Evolutionary conservation across 305 asterid species (phyloP).

Genomic region (Fraxinus sp.): DNA sequence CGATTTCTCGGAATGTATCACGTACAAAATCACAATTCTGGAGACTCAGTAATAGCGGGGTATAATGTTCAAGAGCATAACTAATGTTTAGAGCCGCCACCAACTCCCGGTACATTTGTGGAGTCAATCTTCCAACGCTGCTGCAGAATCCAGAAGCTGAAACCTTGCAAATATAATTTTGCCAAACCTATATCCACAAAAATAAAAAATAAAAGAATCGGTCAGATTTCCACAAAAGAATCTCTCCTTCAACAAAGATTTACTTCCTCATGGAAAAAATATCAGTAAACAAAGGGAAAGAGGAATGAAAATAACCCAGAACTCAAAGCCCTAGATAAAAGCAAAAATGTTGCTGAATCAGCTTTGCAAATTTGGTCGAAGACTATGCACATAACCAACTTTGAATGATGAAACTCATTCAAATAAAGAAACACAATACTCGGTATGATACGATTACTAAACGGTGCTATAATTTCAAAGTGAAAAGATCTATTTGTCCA

Average conservation of each 20-base stretch:
- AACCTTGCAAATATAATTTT: constrained; percentile 60
- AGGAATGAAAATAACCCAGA: background rate
- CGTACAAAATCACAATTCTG: constrained; percentile 92
- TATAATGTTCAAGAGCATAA: constrained; percentile 75
- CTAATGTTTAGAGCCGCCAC: constrained; percentile 72
- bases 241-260: background rate
- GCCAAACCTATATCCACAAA: constrained; percentile 60
- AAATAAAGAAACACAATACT: background rate
- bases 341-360: background rate
- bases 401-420: background rate
- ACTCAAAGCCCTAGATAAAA: background rate
- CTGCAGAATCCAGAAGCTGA: constrained; percentile 54
- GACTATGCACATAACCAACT: background rate
- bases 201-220: background rate
- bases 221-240: background rate
- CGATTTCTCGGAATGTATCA: constrained; percentile 66
- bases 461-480: background rate
- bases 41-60: constrained; percentile 67
- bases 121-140: constrained; percentile 73
- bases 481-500: background rate
- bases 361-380: background rate
- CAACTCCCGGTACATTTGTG: constrained; percentile 60
- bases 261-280: background rate
- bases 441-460: background rate
- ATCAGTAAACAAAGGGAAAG: background rate